Base-by-base conservation (phyloP, 257 asterid species). In the Capsicum pubescens region DNA sequence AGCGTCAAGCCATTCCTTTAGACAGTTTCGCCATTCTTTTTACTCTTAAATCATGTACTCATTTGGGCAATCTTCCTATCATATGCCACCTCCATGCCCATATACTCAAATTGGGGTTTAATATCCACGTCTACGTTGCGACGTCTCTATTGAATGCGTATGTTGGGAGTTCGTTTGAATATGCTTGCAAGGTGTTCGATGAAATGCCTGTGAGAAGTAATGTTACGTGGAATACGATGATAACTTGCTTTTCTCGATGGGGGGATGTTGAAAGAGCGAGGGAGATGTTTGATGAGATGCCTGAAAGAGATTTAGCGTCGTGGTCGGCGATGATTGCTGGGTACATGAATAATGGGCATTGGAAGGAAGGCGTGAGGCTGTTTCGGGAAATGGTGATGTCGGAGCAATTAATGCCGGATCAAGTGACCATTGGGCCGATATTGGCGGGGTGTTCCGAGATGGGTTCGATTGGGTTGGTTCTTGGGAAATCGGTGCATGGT, bases 281-380 rank as follows among this genome's bases (percentile, higher is more conserved):
- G 35, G 4, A 12, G 8, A 15, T 88, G 16, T 93, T 92, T 87
- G 90, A 92, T 84, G 67, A 44, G 9, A 92, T 90, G 92, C 91
- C 93, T 32, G 59, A 9, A 9, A 87, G 88, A 71, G 85, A 92
- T 58, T 72, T 81, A 58, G 86, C 90, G 6, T 91, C 97, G 2
- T 93, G 95, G 94, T 89, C 94, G 2, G 91, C 97, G 4, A 86
- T 92, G 86, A 82, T 92, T 48, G 82, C 92, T 17, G 94, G 89
- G 1, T 93, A 89, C 84, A 77, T 92, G 87, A 82, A 87, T 70
- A 85, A 84, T 52, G 81, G 90, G 84, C 87, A 81, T 36, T 88
- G 90, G 88, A 57, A 71, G 61, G 87, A 88, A 3, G 94, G 92
- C 6, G 79, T 92, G 2, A 67, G 84, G 8, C 91, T 92, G 17